Evolutionary conservation across 257 asterid genomes (phyloP), one percentile per base, ranked within the genome.

Genomic region (Solanum pinnatisectum): DNA sequence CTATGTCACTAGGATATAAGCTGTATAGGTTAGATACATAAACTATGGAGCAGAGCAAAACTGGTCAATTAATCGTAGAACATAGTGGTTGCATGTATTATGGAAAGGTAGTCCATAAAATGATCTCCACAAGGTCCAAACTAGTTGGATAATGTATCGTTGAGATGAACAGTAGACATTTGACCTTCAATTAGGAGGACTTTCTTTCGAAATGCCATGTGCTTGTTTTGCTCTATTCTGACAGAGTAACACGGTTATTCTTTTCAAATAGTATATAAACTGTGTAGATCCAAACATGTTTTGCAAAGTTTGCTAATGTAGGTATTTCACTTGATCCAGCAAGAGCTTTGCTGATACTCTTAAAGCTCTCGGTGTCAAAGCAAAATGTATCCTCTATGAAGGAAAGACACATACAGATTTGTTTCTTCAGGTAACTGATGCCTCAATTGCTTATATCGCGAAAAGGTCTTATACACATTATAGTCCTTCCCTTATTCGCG

Each of bases 361-460:
- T 49, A 95, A 83, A 71, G 63, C 90, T 74, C 86, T 93, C 85
- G 99, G 99, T 87, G 99, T 92, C 35, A 91, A 94, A 87, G 98
- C 98, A 7, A 96, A 95, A 91, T 90, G 96, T 10, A 88, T 96
- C 74, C 86, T 97, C 8, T 97, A 97, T 72, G 99, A 97, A 94
- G 98, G 98, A 87, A 97, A 95, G 90, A 95, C 98, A 14, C 99
- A 97, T 92, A 96, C 99, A 10, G 99, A 97, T 91, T 65, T 97
- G 88, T 96, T 97, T 91, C 92, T 97, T 90, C 98, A 97, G 99
- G 98, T 97, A 92, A 27, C 44, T 79, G 40, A 37, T 86, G 67
- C 70, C 18, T 56, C 79, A 0, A 59, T 27, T 77, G 33, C 22
- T 37, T 49, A 30, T 84, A 16, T 56, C 18, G 8, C 37, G 6